Base-by-base conservation (phyloP, 805 yeast species). In the Starmerella tilneyi region DNA sequence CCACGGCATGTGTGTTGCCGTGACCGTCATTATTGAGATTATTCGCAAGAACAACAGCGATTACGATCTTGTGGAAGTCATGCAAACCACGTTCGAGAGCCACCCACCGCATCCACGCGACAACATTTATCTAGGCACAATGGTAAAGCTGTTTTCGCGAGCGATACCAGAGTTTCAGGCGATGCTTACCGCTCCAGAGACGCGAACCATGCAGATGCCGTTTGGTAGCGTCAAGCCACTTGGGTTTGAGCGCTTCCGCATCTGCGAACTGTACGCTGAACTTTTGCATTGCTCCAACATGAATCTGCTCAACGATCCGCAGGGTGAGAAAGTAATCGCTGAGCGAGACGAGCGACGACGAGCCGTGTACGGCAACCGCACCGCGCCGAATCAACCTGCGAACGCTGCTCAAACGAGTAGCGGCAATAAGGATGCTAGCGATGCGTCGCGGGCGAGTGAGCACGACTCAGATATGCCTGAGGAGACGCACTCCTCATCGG, bases 261-360 rank as follows among this genome's bases (percentile, higher is more conserved):
- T 92, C 20, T 79, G 94, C 49, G 99, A 92, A 64, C 68, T 92
- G 43, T 76, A 92, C 40, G 98, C 98, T 0, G 99, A 92, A 59
- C 70, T 92, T 32, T 70, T 92, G 46, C 98, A 92, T 63, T 92
- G 99, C 60, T 85, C 96, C n/a, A 92, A 92, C 64, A 92, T 92
- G 97, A 84, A 81, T 0, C 70, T 86, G 16, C 72, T 92, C 53
- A 92, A 89, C 61, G 85, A 88, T 37, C 76, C 73, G 32, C 72
- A 71, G 43, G 85, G 88, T 44, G 79, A 84, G 61, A 69, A 70
- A 24, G 72, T 84, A 35, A 78, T 85, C 20, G 63, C 64, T 30
- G 76, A 79, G 46, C 73, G 96, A 40, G 94, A 86, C 57, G 61
- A 64, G 11, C 75, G 79, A 48, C 72, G 96, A 48, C 68, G 66